Conservation (phyloP, 176 grass and related monocot species). For the Oryza coarctata region DNA sequence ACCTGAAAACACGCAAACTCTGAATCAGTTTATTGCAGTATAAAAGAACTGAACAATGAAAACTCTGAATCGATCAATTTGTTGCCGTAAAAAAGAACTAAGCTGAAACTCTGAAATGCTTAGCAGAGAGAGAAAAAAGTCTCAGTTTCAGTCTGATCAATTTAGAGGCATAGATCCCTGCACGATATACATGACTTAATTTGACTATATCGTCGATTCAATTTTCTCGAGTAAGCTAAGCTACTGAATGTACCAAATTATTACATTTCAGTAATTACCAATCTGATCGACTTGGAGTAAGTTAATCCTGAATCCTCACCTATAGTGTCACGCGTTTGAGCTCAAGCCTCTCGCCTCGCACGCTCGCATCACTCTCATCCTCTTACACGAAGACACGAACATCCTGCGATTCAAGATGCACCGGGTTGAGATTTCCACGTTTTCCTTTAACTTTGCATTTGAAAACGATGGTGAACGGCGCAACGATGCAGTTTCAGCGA, state of each 20-base stretch:
- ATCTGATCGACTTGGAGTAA: not conserved
- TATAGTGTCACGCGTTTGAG: slow-evolving; percentile 42
- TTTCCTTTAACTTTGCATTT: not conserved
- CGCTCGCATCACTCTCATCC: slow-evolving; percentile 88
- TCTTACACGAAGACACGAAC: slow-evolving; percentile 80
- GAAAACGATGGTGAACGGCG: not conserved
- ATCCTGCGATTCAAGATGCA: slow-evolving; percentile 38
- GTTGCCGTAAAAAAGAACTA: not conserved
- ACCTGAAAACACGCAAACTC: not conserved
- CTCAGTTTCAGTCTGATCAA: not conserved
- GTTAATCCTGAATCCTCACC: not conserved
- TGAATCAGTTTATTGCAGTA: not conserved
- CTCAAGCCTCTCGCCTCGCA: slow-evolving; percentile 75
- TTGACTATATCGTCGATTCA: not conserved
- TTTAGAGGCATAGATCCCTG: no score
- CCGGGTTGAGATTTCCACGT: not conserved
- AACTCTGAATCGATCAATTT: not conserved
- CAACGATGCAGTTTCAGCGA: not conserved
- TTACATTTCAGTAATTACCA: not conserved
- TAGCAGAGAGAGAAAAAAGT: not conserved
- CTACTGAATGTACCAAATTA: not conserved
- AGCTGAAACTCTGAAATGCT: not conserved
- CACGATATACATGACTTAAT: not conserved
- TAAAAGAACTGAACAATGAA: not conserved
- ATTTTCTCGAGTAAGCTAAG: not conserved